phyloP scores from a whole-genome alignment of 805 yeast genomes.

The Saturnispora ahearnii region DNA sequence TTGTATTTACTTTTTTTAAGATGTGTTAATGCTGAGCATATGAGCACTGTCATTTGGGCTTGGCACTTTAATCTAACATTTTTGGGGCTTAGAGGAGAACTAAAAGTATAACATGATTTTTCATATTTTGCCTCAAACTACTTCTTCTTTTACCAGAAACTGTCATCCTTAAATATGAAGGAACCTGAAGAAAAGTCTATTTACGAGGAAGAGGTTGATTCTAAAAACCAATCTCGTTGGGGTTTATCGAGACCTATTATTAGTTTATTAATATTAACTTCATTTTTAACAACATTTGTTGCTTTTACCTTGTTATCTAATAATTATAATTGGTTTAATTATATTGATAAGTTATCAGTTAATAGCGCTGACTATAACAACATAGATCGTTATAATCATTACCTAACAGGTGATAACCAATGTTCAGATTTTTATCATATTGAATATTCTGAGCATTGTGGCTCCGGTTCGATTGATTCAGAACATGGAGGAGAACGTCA shows the following conservation, averaged over 20 bases:
- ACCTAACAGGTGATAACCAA: neutral
- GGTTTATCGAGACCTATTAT: neutral
- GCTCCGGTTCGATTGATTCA: neutral
- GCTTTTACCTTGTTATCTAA: neutral
- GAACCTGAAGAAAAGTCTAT: neutral
- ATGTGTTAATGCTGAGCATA: neutral
- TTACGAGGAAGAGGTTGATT: neutral
- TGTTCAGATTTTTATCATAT: neutral
- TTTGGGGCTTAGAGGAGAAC: neutral
- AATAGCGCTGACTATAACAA: neutral
- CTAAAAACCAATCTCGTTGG: neutral
- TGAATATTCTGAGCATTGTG: neutral
- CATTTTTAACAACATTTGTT: neutral
- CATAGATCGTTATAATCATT: neutral
- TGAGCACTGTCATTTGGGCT: neutral
- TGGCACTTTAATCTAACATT: neutral
- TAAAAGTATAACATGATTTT: neutral
- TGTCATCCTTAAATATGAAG: neutral
- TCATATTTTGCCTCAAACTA: neutral
- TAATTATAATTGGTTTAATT: neutral
- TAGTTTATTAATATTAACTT: neutral
- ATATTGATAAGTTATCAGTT: neutral
- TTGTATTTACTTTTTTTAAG: too few species aligned
- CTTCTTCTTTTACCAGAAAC: neutral
- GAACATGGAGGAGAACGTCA: neutral